Percentiles rank a stretch among this genome's conserved stretches.
Conservation (phyloP, 1,139 yeast genomes). For the Saccharomycopsis hybrid region DNA sequence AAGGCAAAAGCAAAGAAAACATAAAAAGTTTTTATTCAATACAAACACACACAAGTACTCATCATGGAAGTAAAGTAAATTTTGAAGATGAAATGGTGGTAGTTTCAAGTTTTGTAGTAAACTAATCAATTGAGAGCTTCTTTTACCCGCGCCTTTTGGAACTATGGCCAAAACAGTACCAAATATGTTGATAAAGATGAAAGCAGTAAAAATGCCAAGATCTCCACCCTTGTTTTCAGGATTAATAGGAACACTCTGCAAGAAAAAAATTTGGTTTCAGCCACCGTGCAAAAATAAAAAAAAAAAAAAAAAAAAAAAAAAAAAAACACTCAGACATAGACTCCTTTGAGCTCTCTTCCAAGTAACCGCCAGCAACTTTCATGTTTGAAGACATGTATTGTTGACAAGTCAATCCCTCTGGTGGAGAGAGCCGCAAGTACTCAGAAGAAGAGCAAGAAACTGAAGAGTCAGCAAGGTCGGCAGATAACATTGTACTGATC, state of each 20-base stretch:
- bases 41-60: not conserved
- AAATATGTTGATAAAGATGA: slow-evolving; percentile 46
- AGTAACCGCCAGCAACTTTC: slow-evolving; percentile 48
- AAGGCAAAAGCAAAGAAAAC: not conserved
- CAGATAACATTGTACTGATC: slow-evolving; percentile 43
- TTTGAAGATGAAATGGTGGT: not conserved
- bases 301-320: too few species aligned
- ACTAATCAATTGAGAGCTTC: slow-evolving; percentile 25
- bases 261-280: slow-evolving; percentile 43
- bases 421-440: slow-evolving; percentile 41
- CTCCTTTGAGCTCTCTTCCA: slow-evolving; percentile 32
- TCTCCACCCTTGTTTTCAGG: slow-evolving; percentile 61
- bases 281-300: slow-evolving; percentile 39
- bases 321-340: slow-evolving; percentile 39
- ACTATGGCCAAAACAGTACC: slow-evolving; percentile 62
- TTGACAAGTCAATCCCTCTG: slow-evolving; percentile 44
- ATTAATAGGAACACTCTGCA: slow-evolving; percentile 36
- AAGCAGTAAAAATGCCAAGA: slow-evolving; percentile 50
- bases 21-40: not conserved
- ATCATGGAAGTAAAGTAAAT: not conserved
- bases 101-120: not conserved
- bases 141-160: slow-evolving; percentile 36
- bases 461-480: slow-evolving; percentile 46
- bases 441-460: slow-evolving; percentile 46
- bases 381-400: slow-evolving; percentile 44